Percentiles rank a stretch among this genome's conserved stretches.
Conservation (phyloP, 2,329 filamentous ascomycete species). For the Bipolaris sorokiniana region DNA sequence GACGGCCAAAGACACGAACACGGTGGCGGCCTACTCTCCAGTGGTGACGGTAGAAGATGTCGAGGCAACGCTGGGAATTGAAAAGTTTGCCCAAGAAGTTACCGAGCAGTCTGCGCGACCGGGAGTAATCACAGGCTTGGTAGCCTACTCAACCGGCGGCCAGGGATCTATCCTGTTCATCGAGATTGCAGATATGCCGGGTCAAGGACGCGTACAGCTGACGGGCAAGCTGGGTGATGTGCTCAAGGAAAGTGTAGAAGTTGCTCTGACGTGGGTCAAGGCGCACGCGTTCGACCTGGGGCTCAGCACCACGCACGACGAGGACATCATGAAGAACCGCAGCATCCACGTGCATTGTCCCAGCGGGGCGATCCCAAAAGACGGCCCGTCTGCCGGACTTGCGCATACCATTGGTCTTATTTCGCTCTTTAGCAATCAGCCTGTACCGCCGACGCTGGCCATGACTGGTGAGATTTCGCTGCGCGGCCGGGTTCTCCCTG, state of each 20-base stretch:
- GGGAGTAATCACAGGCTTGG: slow-evolving; percentile 92
- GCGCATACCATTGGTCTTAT: slow-evolving; percentile 94
- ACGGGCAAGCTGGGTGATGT: slow-evolving; percentile 97
- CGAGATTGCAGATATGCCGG: slow-evolving; percentile 96
- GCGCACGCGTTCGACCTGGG: slow-evolving; percentile 91
- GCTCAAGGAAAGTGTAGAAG: slow-evolving; percentile 95
- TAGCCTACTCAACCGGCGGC: slow-evolving; percentile 90
- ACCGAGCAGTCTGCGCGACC: slow-evolving; percentile 82
- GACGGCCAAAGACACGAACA: slow-evolving; percentile 79
- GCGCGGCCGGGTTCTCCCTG: slow-evolving; percentile 86
- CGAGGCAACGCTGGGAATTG: slow-evolving; percentile 88
- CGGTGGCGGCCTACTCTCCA: slow-evolving; percentile 70
- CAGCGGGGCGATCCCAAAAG: slow-evolving; percentile 92
- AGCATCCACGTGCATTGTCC: slow-evolving; percentile 97
- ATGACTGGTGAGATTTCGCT: slow-evolving; percentile 89
- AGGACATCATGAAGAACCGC: slow-evolving; percentile 95
- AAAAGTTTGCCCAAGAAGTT: slow-evolving; percentile 94
- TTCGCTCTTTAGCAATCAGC: slow-evolving; percentile 82
- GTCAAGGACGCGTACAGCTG: slow-evolving; percentile 86
- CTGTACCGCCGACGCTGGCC: slow-evolving; percentile 88
- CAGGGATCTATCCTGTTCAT: slow-evolving; percentile 98
- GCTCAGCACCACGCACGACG: slow-evolving; percentile 76
- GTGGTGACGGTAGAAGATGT: slow-evolving; percentile 78
- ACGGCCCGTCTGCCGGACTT: slow-evolving; percentile 82
- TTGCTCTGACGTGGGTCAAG: slow-evolving; percentile 96